Evolutionary conservation across 768 basidiomycete genomes (phyloP), one percentile per base, ranked within the genome.

Genomic region (Boletus tylopilopsis): DNA sequence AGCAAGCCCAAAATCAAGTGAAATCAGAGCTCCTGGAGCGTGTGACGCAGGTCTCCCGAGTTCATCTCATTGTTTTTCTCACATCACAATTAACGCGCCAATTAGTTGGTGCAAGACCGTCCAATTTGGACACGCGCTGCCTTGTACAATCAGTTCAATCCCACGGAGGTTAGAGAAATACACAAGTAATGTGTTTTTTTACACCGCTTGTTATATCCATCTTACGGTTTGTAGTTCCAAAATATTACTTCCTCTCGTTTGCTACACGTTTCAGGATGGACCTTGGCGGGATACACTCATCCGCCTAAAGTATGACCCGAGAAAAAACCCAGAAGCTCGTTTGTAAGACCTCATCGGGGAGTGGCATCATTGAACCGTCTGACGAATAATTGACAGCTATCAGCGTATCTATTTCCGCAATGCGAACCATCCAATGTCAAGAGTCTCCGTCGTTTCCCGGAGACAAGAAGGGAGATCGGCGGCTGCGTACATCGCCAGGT

Each of bases 401-500:
- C 95, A 99, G 68, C 81, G 93, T 13, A 71, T 97, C 5, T 90
- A 91, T 65, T 93, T 99, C 64, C 84, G 93, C 43, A 90, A 94
- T 62, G 80, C 85, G 38, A 88, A 89, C 51, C 89, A 91, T 58
- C 85, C 86, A 0, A 87, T 87, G 59, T 77, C 77, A 16, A 77
- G 88, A 24, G 84, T 88, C 0, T 90, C 90, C 15, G 83, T 90
- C n/a, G 76, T 80, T 11, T 78, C 80, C 5, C 77, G 87, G 24
- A 76, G 79, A 74, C 61, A 74, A 69, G 68, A 78, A 59, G 82
- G 79, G 44, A 65, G 65, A 51, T 60, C 48, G 27, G 42, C 44
- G 38, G 32, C 53, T 25, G 54, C 62, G 9, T 67, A 70, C 41
- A 58, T 55, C 22, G 46, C 54, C 5, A 58, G 68, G 47, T 68